phyloP scores from a whole-genome alignment of 2,329 filamentous ascomycete species.

The Ascochyta pisi region DNA sequence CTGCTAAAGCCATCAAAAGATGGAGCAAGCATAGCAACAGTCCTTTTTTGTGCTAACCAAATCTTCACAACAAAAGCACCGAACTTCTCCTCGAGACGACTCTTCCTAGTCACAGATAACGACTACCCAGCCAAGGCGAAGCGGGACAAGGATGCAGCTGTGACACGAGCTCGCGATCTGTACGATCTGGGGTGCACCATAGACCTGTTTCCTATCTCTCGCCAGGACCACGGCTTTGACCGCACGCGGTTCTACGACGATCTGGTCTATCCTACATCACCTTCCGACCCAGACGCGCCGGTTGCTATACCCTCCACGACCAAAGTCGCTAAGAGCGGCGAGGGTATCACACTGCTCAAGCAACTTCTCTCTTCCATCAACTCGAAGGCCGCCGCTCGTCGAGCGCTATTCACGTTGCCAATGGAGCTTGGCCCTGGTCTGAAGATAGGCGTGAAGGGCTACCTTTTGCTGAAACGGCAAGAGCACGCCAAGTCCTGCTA shows the following conservation, averaged over 20 bases:
- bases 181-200: slow-evolving; percentile 93
- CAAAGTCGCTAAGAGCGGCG: slow-evolving; percentile 70
- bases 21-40: slow-evolving; percentile 79
- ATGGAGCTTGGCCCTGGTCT: slow-evolving; percentile 87
- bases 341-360: slow-evolving; percentile 79
- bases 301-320: slow-evolving; percentile 61
- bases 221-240: slow-evolving; percentile 75
- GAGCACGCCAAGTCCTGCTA: slow-evolving; percentile 82
- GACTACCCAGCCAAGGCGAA: slow-evolving; percentile 81
- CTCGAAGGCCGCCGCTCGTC: slow-evolving; percentile 84
- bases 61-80: slow-evolving; percentile 94
- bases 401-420: slow-evolving; percentile 85
- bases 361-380: slow-evolving; percentile 87
- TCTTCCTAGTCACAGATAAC: slow-evolving; percentile 97
- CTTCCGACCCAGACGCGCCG: slow-evolving; percentile 71
- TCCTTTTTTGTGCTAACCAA: slow-evolving; percentile 94
- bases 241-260: slow-evolving; percentile 91
- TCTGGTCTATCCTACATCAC: slow-evolving; percentile 81
- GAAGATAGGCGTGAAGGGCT: slow-evolving; percentile 90
- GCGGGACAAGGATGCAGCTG: slow-evolving; percentile 74
- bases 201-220: slow-evolving; percentile 88
- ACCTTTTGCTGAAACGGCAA: slow-evolving; percentile 86
- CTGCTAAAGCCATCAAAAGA: slow-evolving; percentile 75
- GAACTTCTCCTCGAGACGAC: slow-evolving; percentile 87
- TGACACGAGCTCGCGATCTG: slow-evolving; percentile 88